Base-by-base conservation (phyloP, 1,284 basidiomycete species). In the Somion occarium region DNA sequence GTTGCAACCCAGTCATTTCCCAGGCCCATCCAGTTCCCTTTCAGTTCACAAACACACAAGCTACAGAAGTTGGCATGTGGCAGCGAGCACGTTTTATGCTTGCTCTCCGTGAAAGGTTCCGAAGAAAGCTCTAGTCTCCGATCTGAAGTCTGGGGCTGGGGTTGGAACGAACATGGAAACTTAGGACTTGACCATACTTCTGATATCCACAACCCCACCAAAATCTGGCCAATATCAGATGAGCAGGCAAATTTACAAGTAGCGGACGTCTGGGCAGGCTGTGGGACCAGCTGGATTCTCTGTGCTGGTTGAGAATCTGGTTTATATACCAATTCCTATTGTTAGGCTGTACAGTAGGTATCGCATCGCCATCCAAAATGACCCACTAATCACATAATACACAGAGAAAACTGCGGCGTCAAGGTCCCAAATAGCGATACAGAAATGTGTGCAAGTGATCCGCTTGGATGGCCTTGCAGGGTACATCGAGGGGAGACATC, bases 141-240 rank as follows among this genome's bases (percentile, higher is more conserved):
- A 51, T 59, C 58, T 3, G 78, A 80, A 54, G 77, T 93, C 1
- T 88, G 80, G 78, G 86, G 81, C 0, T 95, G 93, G 86, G 93
- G 93, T 0, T 96, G 93, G 93, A 97, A 96, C 65, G 93, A 97
- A 66, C 93, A 96, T 64, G 93, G 93, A 11, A 97, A 95, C 66
- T 73, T 96, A 13, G 92, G 88, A 0, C 61, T 81, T 23, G 85
- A 83, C 0, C 71, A 76, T 47, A 78, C 76, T 3, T 67, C 74
- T 3, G 83, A 90, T 57, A 66, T 76, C 9, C 62, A 70, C 37
- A 38, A 68, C 19, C 82, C 83, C 12, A 57, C 67, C 2, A 73
- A 71, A 49, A 60, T 88, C n/a, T 88, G 82, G 80, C 77, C 76
- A 0, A 53, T 56, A 15, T 20, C 47, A 1, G 49, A 52, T 4